These are phyloP conservation scores for Madurella fahalii DNA, from an alignment of 2,329 filamentous ascomycete species.

Conservation along the genomic window DNA sequence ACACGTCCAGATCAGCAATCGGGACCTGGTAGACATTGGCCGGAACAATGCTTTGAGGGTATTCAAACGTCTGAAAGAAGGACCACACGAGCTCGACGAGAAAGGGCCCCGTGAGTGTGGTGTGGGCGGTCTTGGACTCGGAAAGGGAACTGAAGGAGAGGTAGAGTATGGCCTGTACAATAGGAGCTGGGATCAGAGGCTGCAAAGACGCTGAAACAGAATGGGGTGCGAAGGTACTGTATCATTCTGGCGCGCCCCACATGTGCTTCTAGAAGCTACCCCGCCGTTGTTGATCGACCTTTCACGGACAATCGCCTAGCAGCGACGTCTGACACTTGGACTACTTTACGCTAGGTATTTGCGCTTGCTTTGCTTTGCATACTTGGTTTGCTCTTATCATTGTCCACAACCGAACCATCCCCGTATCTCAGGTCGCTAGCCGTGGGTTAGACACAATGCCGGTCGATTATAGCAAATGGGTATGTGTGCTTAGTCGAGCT, in stretches of 20 bases:
- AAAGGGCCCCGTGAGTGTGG: constrained; percentile 19
- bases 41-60: constrained; percentile 24
- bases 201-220: constrained; percentile 4
- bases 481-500: constrained; percentile 30
- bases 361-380: no score
- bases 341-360: no score
- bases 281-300: constrained; percentile 11
- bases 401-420: neutral
- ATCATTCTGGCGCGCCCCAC: constrained; percentile 18
- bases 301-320: neutral
- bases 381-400: neutral
- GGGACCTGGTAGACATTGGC: constrained; percentile 24
- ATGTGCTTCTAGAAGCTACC: constrained; percentile 24
- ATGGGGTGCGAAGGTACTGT: neutral
- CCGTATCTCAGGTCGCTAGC: neutral
- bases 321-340: no score
- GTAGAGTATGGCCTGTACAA: constrained; percentile 24
- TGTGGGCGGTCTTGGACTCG: constrained; percentile 21
- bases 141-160: constrained; percentile 11
- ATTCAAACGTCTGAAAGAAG: constrained; percentile 17
- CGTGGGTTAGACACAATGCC: constrained; percentile 36
- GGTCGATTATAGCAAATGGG: constrained; percentile 62
- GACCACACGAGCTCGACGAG: constrained; percentile 16
- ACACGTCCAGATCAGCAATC: constrained; percentile 17
- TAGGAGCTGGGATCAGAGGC: constrained; percentile 15